These are phyloP conservation scores for Teratosphaeria epicoccoides DNA, from an alignment of 2,329 filamentous ascomycete genomes.

Conservation along the genomic window DNA sequence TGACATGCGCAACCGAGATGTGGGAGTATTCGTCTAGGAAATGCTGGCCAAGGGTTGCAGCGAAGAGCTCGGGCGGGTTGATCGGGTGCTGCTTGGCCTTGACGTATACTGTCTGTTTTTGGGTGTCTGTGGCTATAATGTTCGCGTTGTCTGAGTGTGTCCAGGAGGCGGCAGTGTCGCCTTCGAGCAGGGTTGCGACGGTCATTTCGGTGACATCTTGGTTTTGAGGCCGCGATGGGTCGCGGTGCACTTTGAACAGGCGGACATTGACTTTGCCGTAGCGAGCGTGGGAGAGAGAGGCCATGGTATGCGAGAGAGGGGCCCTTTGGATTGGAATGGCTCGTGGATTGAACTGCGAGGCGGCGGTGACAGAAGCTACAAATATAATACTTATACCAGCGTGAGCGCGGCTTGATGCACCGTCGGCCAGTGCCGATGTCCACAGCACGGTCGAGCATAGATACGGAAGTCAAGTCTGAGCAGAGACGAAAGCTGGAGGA, in stretches of 20 bases:
- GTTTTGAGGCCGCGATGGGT: slow-evolving; percentile 51
- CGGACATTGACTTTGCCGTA: slow-evolving; percentile 98
- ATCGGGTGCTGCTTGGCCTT: slow-evolving; percentile 89
- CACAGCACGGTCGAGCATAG: neutral
- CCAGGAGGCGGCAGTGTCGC: slow-evolving; percentile 81
- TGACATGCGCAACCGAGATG: slow-evolving; percentile 75
- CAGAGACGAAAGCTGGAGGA: too few relatives aligned
- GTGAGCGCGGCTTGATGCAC: neutral
- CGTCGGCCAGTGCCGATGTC: neutral
- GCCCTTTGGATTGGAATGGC: neutral
- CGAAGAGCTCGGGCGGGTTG: slow-evolving; percentile 86
- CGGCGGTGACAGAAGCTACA: too few relatives aligned
- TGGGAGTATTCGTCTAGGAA: slow-evolving; percentile 82
- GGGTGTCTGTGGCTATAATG: slow-evolving; percentile 90
- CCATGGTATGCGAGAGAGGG: slow-evolving; percentile 25
- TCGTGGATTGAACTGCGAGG: neutral
- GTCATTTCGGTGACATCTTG: slow-evolving; percentile 94
- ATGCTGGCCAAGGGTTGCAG: slow-evolving; percentile 71
- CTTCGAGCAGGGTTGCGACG: slow-evolving; percentile 83
- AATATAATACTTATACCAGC: neutral
- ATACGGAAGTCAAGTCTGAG: neutral
- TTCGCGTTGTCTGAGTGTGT: slow-evolving; percentile 89
- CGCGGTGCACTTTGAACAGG: slow-evolving; percentile 83
- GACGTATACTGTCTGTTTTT: slow-evolving; percentile 89
- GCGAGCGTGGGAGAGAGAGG: slow-evolving; percentile 48